Conservation (phyloP, 345 rosid species). For the Acer negundo region DNA sequence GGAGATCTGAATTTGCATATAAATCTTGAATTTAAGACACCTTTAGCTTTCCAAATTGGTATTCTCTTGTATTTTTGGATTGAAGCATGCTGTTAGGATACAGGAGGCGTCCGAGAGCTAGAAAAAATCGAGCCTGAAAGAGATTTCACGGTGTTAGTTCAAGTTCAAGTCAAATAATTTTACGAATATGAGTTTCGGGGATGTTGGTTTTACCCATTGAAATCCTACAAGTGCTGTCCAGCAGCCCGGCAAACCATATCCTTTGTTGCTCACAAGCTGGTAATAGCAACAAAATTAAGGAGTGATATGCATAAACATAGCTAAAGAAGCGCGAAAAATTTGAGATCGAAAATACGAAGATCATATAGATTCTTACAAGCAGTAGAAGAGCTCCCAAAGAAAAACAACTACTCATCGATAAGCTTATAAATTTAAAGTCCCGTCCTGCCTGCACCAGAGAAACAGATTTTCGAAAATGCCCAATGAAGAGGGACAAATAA, state of each 20-base stretch:
- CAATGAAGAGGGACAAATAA: too few species aligned
- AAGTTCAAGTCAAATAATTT: not conserved
- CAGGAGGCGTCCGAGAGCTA: conserved; percentile 4
- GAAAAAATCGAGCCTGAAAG: conserved; percentile 48
- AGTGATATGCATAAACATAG: not conserved
- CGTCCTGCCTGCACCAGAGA: conserved; percentile 50
- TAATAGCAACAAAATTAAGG: conserved; percentile 8
- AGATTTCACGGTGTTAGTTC: not conserved
- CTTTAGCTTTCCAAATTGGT: conserved; percentile 8
- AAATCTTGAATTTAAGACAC: not conserved
- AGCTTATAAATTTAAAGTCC: conserved; percentile 53
- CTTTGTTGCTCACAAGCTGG: conserved; percentile 61
- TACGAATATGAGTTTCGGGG: conserved; percentile 1
- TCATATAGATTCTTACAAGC: conserved; percentile 32
- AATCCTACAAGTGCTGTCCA: conserved; percentile 67
- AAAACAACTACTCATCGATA: conserved; percentile 55
- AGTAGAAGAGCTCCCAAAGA: conserved; percentile 44
- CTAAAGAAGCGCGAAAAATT: not conserved
- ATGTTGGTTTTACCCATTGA: conserved; percentile 62
- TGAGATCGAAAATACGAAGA: not conserved
- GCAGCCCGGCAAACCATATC: conserved; percentile 70
- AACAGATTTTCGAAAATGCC: not conserved
- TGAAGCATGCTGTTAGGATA: conserved; percentile 14
- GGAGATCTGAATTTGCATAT: too few species aligned
- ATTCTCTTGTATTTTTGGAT: not conserved